These are phyloP conservation scores for Taphrina sp. DNA, from an alignment of 1,139 yeast species.

Conservation along the genomic window DNA sequence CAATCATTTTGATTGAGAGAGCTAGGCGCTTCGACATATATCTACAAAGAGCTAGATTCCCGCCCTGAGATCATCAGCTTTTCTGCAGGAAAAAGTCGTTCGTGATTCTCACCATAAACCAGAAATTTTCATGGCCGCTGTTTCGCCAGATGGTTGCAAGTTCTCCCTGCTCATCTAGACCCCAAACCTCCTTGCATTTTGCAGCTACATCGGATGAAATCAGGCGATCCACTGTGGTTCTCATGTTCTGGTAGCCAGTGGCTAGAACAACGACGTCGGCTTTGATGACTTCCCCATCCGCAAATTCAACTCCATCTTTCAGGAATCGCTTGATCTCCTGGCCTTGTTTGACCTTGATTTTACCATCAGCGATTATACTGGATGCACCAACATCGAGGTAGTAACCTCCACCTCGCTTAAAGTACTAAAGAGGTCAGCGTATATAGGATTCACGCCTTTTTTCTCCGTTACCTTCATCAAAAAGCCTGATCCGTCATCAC, in stretches of 20 bases:
- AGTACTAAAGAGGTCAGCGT: constrained; percentile 38
- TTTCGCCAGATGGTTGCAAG: constrained; percentile 38
- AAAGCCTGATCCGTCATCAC: constrained; percentile 50
- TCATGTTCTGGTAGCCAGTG: constrained; percentile 51
- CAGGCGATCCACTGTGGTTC: constrained; percentile 47
- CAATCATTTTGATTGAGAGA: constrained; percentile 40
- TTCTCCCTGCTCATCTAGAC: constrained; percentile 41
- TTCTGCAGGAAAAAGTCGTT: too few species aligned
- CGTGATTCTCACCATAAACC: too few species aligned
- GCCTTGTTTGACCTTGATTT: constrained; percentile 47
- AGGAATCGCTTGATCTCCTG: constrained; percentile 44
- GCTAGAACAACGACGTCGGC: constrained; percentile 50
- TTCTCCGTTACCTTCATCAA: constrained; percentile 41
- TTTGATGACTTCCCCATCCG: constrained; percentile 47
- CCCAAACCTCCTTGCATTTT: constrained; percentile 40
- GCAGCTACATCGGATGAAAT: constrained; percentile 46
- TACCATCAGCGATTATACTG: constrained; percentile 47
- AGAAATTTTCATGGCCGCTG: constrained; percentile 38
- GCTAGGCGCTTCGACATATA: constrained; percentile 39
- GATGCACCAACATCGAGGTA: constrained; percentile 52
- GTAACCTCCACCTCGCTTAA: constrained; percentile 51
- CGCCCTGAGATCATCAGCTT: too few species aligned
- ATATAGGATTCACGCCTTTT: neutral
- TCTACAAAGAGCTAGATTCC: constrained; percentile 38
- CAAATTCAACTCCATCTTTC: constrained; percentile 47